Base-by-base conservation (phyloP, 73 alveolate species). In the Paramecium sonneborni region DNA sequence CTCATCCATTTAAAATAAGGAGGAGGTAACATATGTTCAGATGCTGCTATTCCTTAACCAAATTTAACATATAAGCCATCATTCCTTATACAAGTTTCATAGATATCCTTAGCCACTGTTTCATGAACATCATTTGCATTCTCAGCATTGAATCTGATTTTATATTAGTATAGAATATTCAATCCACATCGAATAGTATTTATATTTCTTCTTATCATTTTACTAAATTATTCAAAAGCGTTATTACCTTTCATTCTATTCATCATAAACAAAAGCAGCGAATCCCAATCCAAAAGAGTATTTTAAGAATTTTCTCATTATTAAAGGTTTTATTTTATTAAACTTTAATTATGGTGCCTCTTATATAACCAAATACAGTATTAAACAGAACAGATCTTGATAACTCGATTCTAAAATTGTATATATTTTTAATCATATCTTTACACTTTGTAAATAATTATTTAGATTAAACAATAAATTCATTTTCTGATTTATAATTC, bases 31-130 rank as follows among this genome's bases (percentile, higher is more conserved):
- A 88, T n/a, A 43, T 88, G 93, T 23, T 88, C 91, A 5, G 82
- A 88, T 18, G 95, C 95, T 55, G 93, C 96, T 20, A 93, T 86
- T 28, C 90, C 92, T 34, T 93, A 70, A 30, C 96, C 95, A 57
- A 62, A 67, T 48, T 93, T 93, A 1, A 88, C 93, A 68, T 91
- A 93, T 41, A 93, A 52, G 6, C 95, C 96, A 57, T 93, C 86
- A 41, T 93, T 93, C 12, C 26, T 92, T 14, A 55, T 38, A 69
- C 95, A 69, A 38, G 92, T 68, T 76, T 89, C 82, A 32, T 90
- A 67, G 39, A 93, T 28, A n/a, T 69, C 85, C 44, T 88, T 48
- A 2, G 96, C 95, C 15, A 92, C 89, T 20, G 85, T 46, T 21
- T 88, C 94, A 57, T 93, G 96, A 12, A 89, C 85, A 48, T 72